These are phyloP conservation scores for Excoecaria agallocha DNA, from an alignment of 345 rosid species.

Conservation along the genomic window DNA sequence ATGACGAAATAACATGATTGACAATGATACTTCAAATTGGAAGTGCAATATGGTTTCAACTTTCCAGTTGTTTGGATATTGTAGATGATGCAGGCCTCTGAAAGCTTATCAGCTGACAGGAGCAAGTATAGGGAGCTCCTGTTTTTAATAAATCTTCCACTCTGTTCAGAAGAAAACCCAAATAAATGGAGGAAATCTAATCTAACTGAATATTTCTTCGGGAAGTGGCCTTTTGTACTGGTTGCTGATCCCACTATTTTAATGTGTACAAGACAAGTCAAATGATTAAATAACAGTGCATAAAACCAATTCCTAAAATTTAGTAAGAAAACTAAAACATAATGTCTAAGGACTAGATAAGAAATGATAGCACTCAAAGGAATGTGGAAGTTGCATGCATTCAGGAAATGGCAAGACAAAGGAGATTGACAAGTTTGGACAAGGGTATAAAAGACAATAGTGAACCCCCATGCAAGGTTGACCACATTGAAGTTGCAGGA, in stretches of 20 bases:
- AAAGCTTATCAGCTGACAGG: not conserved
- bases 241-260: not conserved
- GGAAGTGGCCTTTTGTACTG: not conserved
- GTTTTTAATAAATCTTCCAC: not conserved
- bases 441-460: too few species aligned
- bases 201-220: not conserved
- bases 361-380: too few species aligned
- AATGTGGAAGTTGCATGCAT: too few species aligned
- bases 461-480: too few species aligned
- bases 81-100: too few species aligned
- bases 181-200: not conserved
- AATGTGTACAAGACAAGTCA: not conserved
- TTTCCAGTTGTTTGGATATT: not conserved
- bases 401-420: too few species aligned
- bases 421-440: too few species aligned
- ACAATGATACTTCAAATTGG: too few species aligned
- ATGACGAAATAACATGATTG: not conserved
- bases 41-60: not conserved
- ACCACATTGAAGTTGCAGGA: too few species aligned
- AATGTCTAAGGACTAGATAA: not conserved
- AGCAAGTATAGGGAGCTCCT: not conserved
- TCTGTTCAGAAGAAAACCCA: not conserved
- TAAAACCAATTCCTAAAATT: not conserved
- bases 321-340: not conserved
- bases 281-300: not conserved